Percentiles rank a stretch among this genome's conserved stretches.
Conservation (phyloP, 805 yeast species). For the Monosporozyma yasuniensis region DNA sequence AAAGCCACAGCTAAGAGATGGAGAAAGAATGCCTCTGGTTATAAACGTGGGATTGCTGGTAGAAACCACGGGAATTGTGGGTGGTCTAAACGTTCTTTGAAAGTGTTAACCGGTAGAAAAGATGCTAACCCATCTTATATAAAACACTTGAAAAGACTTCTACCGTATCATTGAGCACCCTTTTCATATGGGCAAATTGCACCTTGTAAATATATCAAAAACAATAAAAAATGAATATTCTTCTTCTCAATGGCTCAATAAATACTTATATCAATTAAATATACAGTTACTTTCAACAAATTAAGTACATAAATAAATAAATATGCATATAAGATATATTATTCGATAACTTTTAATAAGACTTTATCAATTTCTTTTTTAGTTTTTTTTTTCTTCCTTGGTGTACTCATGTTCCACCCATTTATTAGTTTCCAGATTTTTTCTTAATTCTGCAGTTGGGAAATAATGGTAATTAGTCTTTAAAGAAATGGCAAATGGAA, state of each 20-base stretch:
- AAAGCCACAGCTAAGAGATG: slow-evolving; percentile 84
- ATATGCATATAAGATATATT: background rate
- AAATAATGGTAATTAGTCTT: slow-evolving; percentile 86
- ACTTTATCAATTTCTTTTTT: slow-evolving; percentile 6
- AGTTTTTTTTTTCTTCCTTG: slow-evolving; percentile 18
- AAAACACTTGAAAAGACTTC: slow-evolving; percentile 47
- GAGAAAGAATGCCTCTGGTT: slow-evolving; percentile 62
- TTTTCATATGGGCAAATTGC: background rate
- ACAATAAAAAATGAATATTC: background rate
- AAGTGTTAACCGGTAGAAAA: slow-evolving; percentile 51
- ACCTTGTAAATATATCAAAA: background rate
- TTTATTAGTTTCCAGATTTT: slow-evolving; percentile 37
- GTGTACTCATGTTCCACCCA: slow-evolving; percentile 49
- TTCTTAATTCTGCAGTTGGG: slow-evolving; percentile 57
- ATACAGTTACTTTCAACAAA: background rate
- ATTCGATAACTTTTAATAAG: background rate
- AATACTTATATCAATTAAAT: background rate
- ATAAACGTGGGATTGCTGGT: slow-evolving; percentile 67
- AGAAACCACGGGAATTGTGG: slow-evolving; percentile 91
- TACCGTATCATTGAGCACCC: slow-evolving; percentile 34
- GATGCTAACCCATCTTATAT: slow-evolving; percentile 48
- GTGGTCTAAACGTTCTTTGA: slow-evolving; percentile 57
- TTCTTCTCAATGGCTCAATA: background rate
- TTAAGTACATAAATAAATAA: background rate
- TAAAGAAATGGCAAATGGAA: slow-evolving; percentile 77